Percentiles rank a stretch among this genome's conserved stretches.
phyloP scores from a whole-genome alignment of 495 filamentous ascomycete genomes.

The Cladorrhinum samala region DNA sequence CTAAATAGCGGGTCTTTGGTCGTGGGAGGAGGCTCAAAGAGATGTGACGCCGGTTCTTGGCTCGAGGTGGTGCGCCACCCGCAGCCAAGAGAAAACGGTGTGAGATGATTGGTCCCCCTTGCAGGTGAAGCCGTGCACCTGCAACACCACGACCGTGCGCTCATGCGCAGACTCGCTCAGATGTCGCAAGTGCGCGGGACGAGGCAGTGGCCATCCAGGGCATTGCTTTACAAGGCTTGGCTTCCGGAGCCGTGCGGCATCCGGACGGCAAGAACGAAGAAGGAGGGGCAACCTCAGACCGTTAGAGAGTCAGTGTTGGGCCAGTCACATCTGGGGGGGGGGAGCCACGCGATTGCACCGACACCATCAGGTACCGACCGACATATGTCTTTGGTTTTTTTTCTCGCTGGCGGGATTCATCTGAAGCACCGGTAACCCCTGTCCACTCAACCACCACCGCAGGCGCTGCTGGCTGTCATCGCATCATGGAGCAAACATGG shows the following conservation, averaged over 20 bases:
- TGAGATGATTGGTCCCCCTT: not conserved
- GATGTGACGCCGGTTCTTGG: not conserved
- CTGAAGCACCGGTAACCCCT: too few relatives aligned
- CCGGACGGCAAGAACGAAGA: conserved; percentile 7
- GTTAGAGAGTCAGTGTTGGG: too few relatives aligned
- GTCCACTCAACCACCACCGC: too few relatives aligned
- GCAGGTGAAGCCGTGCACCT: conserved; percentile 11
- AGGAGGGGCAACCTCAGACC: not conserved
- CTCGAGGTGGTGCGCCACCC: not conserved
- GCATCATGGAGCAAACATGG: too few relatives aligned
- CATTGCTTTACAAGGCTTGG: conserved; percentile 7
- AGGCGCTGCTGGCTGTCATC: too few relatives aligned
- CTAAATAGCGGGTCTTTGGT: not conserved
- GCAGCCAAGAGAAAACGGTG: not conserved
- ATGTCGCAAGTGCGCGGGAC: conserved; percentile 10
- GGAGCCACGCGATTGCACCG: too few relatives aligned
- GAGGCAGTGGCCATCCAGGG: conserved; percentile 16
- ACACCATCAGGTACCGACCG: too few relatives aligned
- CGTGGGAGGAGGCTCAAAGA: conserved; percentile 16
- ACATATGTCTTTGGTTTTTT: too few relatives aligned
- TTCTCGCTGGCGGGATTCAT: too few relatives aligned
- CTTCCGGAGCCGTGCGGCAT: conserved; percentile 10
- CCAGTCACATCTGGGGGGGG: too few relatives aligned
- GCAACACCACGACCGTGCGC: conserved; percentile 7
- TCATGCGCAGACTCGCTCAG: not conserved